phyloP scores from a whole-genome alignment of 805 yeast genomes.

The Yarrowia alimentaria region DNA sequence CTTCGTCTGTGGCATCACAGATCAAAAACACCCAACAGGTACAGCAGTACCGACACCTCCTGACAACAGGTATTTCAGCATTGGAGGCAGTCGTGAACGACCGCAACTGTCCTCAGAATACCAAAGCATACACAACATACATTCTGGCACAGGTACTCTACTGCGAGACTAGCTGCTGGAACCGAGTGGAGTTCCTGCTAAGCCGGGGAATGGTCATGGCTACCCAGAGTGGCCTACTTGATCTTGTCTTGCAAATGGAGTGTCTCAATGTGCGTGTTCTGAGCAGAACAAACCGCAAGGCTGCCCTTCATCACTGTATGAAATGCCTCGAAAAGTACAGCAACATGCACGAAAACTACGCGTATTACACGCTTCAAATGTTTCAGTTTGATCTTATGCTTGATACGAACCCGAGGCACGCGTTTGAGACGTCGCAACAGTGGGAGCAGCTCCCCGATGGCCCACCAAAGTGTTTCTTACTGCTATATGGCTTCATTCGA shows the following conservation, averaged over 20 bases:
- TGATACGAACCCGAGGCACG: conserved; percentile 1
- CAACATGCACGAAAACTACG: conserved; percentile 3
- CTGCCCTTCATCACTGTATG: conserved; percentile 8
- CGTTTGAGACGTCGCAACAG: background rate
- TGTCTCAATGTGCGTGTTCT: conserved; percentile 23
- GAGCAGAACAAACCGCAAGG: conserved; percentile 4
- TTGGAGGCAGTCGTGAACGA: conserved; percentile 18
- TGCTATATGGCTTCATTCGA: background rate
- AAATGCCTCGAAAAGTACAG: background rate
- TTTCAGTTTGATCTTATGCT: conserved; percentile 3
- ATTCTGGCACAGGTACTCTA: conserved; percentile 27
- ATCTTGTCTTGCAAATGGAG: conserved; percentile 20
- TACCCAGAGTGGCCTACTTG: conserved; percentile 1
- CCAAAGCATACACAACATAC: background rate
- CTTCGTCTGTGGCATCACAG: background rate
- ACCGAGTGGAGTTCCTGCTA: conserved; percentile 11
- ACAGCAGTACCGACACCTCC: conserved; percentile 5
- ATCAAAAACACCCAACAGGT: background rate
- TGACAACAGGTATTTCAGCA: conserved; percentile 3
- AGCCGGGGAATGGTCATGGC: conserved; percentile 20
- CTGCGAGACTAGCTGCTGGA: conserved; percentile 26
- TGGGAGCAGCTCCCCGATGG: conserved; percentile 17
- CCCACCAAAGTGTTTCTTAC: conserved; percentile 1
- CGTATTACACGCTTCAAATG: background rate
- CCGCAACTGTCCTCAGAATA: conserved; percentile 22